Percentiles rank a stretch among this genome's conserved stretches.
phyloP scores from a whole-genome alignment of 2,329 filamentous ascomycete species.

The Talaromyces islandicus region DNA sequence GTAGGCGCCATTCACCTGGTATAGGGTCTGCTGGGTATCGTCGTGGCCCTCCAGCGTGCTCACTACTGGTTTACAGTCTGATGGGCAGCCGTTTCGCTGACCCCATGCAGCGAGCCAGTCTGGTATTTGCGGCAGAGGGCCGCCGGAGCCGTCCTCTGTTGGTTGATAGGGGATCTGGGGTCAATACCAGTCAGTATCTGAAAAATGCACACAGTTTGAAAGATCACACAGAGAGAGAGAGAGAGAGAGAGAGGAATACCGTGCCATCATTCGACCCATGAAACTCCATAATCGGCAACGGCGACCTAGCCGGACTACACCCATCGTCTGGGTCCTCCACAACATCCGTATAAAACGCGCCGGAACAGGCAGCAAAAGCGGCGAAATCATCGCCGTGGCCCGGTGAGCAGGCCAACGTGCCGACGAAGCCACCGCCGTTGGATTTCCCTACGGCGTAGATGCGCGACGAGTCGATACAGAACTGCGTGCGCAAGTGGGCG shows the following conservation, averaged over 20 bases:
- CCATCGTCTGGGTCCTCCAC: neutral
- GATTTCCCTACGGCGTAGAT: conserved; percentile 45
- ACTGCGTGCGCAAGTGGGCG: neutral
- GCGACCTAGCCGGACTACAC: conserved; percentile 31
- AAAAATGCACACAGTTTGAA: neutral
- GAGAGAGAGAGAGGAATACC: conserved; percentile 21
- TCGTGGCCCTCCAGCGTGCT: neutral
- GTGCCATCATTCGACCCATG: conserved; percentile 45
- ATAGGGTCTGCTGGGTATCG: neutral
- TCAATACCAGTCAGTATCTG: no score
- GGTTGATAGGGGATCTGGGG: neutral
- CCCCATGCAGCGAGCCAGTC: conserved; percentile 32
- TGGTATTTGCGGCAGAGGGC: conserved; percentile 40
- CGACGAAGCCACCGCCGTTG: conserved; percentile 45
- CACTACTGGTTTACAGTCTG: neutral
- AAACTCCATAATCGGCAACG: conserved; percentile 45
- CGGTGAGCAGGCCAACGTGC: conserved; percentile 38
- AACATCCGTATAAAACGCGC: conserved; percentile 44
- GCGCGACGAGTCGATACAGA: conserved; percentile 34
- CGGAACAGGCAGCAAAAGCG: conserved; percentile 42
- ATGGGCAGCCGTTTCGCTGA: conserved; percentile 13
- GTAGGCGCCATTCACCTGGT: neutral
- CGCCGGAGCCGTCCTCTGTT: conserved; percentile 26
- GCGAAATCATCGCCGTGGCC: conserved; percentile 37
- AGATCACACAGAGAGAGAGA: conserved; percentile 38